Base-by-base conservation (phyloP, 352 stramenopile species). In the Thalassiosira hispida region DNA sequence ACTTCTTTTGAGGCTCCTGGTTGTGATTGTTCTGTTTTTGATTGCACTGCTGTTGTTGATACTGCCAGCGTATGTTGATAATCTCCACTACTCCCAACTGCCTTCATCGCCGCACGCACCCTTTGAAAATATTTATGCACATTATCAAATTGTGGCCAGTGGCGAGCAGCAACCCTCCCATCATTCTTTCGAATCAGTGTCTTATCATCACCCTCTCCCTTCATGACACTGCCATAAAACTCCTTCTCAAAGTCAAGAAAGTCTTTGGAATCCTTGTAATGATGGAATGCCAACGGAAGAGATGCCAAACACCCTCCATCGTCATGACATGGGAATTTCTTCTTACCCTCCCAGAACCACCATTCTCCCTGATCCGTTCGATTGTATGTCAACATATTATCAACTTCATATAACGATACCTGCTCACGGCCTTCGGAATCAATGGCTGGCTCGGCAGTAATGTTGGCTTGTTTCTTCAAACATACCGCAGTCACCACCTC, bases 281-380 rank as follows among this genome's bases (percentile, higher is more conserved):
- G 38, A 65, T 84, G 76, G 51, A 84, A 84, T 1, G 76, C 76
- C 57, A 84, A 23, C 12, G 76, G 76, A 38, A 84, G 52, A 75
- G 79, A 22, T 16, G 61, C 9, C 22, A 84, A 20, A 53, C 68
- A 84, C 66, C 79, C 76, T 60, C 63, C 64, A 11, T 62, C 35
- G 56, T 84, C 63, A 27, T 84, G 76, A 52, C 76, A 82, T n/a
- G 68, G 68, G 22, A 52, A 53, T 23, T 49, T 25, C 29, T 64
- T 55, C 44, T 84, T 84, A 0, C 57, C 68, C 29, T 79, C 53
- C 76, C 76, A 84, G 40, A 72, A 84, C 73, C 73, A 81, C 76
- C 76, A 84, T 60, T 84, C 76, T 18, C 76, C 76, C 8, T 77
- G 61, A 35, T 65, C 23, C 14, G 76, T 84, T 35, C 76, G 52